phyloP scores from a whole-genome alignment of 2,329 filamentous ascomycete genomes.

The Monilinia fructigena region DNA sequence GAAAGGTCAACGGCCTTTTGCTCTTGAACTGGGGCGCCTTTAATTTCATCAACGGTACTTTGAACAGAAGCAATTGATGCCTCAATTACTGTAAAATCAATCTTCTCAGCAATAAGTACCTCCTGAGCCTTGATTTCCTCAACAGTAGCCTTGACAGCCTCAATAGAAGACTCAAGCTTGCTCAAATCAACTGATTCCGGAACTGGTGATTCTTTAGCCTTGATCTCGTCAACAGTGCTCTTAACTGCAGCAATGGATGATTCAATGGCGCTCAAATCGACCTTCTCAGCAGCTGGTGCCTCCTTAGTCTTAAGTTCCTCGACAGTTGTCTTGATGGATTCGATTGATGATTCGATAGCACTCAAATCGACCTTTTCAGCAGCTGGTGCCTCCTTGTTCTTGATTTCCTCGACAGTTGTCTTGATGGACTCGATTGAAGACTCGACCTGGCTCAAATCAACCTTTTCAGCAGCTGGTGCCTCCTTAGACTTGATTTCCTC shows the following conservation, averaged over 20 bases:
- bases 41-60: slow-evolving; percentile 22
- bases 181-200: slow-evolving; percentile 1
- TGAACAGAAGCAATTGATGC: slow-evolving; percentile 22
- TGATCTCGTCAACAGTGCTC: slow-evolving; percentile 25
- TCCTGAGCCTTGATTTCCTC: slow-evolving; percentile 21
- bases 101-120: slow-evolving; percentile 19
- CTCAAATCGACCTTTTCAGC: no score
- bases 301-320: slow-evolving; percentile 30
- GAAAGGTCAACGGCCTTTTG: slow-evolving; percentile 25
- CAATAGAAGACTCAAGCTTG: neutral
- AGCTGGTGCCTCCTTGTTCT: no score
- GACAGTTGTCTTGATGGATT: slow-evolving; percentile 14
- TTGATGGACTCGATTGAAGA: no score
- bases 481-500: no score
- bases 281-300: slow-evolving; percentile 17
- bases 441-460: no score
- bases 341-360: slow-evolving; percentile 18
- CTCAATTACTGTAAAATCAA: slow-evolving; percentile 26
- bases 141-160: slow-evolving; percentile 11
- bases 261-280: neutral
- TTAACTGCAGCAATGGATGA: slow-evolving; percentile 18
- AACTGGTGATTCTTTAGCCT: slow-evolving; percentile 12
- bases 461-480: no score
- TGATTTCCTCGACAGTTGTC: no score
- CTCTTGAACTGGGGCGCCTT: slow-evolving; percentile 22